phyloP scores from a whole-genome alignment of 768 basidiomycete species.

The Crucibulum laeve region DNA sequence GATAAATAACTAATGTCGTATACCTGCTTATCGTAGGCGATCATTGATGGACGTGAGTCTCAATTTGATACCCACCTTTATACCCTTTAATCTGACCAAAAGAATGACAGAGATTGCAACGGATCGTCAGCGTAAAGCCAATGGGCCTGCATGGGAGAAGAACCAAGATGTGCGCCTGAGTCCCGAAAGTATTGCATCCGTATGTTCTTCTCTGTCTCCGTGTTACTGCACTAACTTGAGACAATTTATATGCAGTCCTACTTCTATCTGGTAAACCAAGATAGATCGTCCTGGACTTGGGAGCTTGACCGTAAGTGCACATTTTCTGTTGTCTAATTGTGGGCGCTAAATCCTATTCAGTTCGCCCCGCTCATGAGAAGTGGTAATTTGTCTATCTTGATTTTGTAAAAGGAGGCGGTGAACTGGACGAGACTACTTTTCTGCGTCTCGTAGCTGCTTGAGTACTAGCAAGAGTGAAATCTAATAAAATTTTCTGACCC shows the following conservation, averaged over 20 bases:
- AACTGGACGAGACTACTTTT: too few relatives aligned
- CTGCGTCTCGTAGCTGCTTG: too few relatives aligned
- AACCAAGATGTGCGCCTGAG: constrained; percentile 46
- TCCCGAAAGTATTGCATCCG: constrained; percentile 69
- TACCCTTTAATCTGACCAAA: neutral
- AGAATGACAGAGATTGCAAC: constrained; percentile 28
- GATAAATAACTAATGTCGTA: neutral
- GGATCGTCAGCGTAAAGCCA: constrained; percentile 20
- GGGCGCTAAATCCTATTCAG: constrained; percentile 13
- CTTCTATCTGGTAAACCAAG: constrained; percentile 62
- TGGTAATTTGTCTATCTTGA: too few relatives aligned
- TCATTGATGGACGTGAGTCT: constrained; percentile 61
- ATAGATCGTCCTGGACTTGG: constrained; percentile 73
- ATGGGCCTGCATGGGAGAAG: constrained; percentile 33
- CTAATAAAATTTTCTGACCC: too few relatives aligned
- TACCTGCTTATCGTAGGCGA: constrained; percentile 33
- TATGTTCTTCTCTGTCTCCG: constrained; percentile 19
- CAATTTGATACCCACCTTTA: neutral
- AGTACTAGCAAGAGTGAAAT: too few relatives aligned
- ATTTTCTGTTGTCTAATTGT: neutral
- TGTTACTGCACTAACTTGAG: neutral
- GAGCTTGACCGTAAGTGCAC: constrained; percentile 67
- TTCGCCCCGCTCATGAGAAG: constrained; percentile 43
- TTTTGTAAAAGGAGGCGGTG: too few relatives aligned
- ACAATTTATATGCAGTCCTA: constrained; percentile 45